A percentile compares a stretch with the other conserved stretches of the same genome.
phyloP scores from a whole-genome alignment of 768 basidiomycete species.

The Russula sp. region DNA sequence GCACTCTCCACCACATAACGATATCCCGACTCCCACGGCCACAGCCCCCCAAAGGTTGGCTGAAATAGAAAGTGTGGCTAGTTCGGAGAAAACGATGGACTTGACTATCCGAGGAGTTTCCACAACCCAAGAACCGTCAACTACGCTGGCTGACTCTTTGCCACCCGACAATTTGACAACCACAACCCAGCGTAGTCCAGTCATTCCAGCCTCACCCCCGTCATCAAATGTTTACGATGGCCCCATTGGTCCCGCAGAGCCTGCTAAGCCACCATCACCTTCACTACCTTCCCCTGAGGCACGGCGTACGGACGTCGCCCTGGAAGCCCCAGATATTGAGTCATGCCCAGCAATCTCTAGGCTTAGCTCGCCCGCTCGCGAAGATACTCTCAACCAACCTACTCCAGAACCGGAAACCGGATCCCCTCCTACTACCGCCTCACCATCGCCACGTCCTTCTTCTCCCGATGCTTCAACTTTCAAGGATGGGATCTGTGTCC shows the following conservation, averaged over 20 bases:
- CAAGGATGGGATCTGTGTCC: neutral
- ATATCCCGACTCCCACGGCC: neutral
- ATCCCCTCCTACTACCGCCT: neutral
- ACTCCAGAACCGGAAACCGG: neutral
- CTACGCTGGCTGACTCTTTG: neutral
- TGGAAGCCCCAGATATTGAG: neutral
- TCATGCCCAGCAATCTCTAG: neutral
- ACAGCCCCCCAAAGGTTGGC: neutral
- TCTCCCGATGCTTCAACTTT: neutral
- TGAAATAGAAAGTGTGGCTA: neutral
- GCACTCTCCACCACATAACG: neutral
- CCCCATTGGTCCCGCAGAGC: neutral
- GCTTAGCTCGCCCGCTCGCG: neutral
- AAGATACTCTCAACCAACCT: neutral
- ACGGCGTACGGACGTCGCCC: neutral
- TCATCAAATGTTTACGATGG: neutral
- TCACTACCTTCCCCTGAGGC: neutral
- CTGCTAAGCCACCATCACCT: neutral
- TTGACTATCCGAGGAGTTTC: neutral
- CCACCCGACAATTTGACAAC: constrained; percentile 1
- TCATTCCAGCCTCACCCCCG: neutral
- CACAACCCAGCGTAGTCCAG: neutral
- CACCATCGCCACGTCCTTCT: constrained; percentile 3
- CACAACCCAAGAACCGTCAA: neutral
- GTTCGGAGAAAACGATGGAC: neutral